Percentiles rank a stretch among this genome's conserved stretches.
These are phyloP conservation scores for Paramecium primaurelia DNA, from an alignment of 73 alveolate species.

Conservation along the genomic window DNA sequence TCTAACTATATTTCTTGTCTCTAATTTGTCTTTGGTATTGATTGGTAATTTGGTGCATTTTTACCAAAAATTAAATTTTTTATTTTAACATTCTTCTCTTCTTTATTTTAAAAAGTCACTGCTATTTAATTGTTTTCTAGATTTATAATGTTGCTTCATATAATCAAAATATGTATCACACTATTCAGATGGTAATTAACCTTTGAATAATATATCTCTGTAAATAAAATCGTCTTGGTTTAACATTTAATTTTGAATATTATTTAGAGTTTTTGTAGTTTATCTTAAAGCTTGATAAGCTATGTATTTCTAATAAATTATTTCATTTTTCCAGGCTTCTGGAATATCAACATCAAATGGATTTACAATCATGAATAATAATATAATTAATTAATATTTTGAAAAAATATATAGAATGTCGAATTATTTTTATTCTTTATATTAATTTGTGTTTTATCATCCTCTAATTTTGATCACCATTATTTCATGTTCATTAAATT, in stretches of 20 bases:
- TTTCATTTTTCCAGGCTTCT: slow-evolving; percentile 47
- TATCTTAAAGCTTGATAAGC: not conserved
- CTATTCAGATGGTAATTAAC: not conserved
- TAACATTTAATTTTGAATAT: not conserved
- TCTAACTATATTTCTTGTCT: not conserved
- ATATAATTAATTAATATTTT: not conserved
- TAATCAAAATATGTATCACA: slow-evolving; percentile 3
- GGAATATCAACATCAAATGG: not conserved
- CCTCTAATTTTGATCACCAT: not conserved
- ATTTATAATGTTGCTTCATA: not conserved
- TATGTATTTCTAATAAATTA: not conserved
- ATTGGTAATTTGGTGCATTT: slow-evolving; percentile 34
- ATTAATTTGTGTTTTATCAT: too few relatives aligned
- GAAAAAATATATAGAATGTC: not conserved
- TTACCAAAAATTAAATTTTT: slow-evolving; percentile 32
- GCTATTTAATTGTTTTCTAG: not conserved
- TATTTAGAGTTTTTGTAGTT: not conserved
- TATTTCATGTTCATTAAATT: not conserved
- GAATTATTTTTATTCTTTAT: too few relatives aligned
- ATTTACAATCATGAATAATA: not conserved
- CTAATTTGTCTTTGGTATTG: not conserved
- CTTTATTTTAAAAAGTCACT: not conserved
- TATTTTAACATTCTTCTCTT: slow-evolving; percentile 46
- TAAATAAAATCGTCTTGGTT: not conserved
- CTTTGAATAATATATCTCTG: slow-evolving; percentile 22